A percentile compares a stretch with the other conserved stretches of the same genome.
These are phyloP conservation scores for Anthracocystis panici-leucophaei DNA, from an alignment of 1,284 basidiomycete species.

Conservation along the genomic window DNA sequence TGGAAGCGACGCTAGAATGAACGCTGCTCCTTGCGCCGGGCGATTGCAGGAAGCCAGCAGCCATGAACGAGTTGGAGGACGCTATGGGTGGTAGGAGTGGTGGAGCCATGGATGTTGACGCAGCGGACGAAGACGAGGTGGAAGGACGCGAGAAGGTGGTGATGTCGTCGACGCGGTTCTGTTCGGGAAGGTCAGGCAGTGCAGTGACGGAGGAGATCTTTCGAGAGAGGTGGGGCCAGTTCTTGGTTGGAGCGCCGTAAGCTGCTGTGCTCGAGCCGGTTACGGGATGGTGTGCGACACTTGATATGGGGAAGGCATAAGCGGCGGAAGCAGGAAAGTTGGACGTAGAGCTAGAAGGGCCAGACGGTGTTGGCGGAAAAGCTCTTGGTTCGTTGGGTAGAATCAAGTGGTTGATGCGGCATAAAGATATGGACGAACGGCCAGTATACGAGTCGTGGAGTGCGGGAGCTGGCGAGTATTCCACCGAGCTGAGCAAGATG, in stretches of 20 bases:
- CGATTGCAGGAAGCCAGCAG: conserved; percentile 8
- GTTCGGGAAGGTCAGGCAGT: conserved; percentile 39
- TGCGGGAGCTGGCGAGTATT: conserved; percentile 17
- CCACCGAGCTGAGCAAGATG: conserved; percentile 10
- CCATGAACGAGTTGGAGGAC: conserved; percentile 16
- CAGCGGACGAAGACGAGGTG: conserved; percentile 19
- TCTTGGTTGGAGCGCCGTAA: not conserved
- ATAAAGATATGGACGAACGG: conserved; percentile 9
- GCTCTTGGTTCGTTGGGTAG: not conserved
- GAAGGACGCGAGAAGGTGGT: conserved; percentile 15
- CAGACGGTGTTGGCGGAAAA: too few relatives aligned
- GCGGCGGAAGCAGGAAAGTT: conserved; percentile 17
- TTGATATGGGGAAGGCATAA: conserved; percentile 13
- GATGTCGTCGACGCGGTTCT: conserved; percentile 20
- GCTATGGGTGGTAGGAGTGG: conserved; percentile 26
- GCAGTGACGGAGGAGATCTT: conserved; percentile 19
- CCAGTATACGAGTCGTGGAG: conserved; percentile 11
- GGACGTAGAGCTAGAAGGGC: conserved; percentile 10
- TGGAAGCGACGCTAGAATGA: conserved; percentile 24
- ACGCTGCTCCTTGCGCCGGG: conserved; percentile 11
- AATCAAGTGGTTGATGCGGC: conserved; percentile 12
- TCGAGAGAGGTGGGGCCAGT: conserved; percentile 24
- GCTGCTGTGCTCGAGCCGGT: conserved; percentile 1
- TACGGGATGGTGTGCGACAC: conserved; percentile 9
- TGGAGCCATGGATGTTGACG: conserved; percentile 1